Percentiles rank a stretch among this genome's conserved stretches.
Conservation (phyloP, 768 basidiomycete species). For the Tricholoma terreum region DNA sequence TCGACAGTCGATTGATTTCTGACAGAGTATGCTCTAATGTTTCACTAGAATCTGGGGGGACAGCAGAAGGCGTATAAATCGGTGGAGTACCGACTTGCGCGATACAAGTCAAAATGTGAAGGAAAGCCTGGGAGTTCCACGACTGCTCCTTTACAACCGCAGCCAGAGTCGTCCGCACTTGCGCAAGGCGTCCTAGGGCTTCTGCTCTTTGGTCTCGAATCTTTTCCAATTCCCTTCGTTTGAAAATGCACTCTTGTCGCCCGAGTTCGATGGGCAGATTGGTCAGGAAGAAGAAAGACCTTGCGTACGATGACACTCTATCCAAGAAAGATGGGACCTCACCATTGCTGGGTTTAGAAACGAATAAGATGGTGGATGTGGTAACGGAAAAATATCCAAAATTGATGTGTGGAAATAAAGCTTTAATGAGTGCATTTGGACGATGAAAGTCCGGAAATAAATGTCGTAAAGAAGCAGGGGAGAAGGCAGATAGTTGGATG, state of each 20-base stretch:
- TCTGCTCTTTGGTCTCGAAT: conserved; percentile 69
- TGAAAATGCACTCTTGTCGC: conserved; percentile 63
- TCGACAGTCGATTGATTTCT: conserved; percentile 21
- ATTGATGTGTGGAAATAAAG: conserved; percentile 61
- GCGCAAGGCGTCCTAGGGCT: conserved; percentile 59
- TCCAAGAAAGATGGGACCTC: conserved; percentile 6
- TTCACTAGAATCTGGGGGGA: conserved; percentile 3
- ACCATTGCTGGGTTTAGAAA: not conserved
- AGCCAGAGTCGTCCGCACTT: conserved; percentile 47
- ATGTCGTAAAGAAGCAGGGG: conserved; percentile 39
- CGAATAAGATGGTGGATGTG: conserved; percentile 16
- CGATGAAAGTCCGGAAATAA: conserved; percentile 49
- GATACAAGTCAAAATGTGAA: conserved; percentile 16
- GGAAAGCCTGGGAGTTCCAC: conserved; percentile 16
- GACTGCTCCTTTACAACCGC: conserved; percentile 24
- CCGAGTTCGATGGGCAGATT: conserved; percentile 60
- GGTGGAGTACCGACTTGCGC: conserved; percentile 15
- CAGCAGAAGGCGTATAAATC: conserved; percentile 9
- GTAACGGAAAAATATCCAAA: conserved; percentile 16
- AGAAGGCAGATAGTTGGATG: conserved; percentile 43
- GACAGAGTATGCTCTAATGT: not conserved
- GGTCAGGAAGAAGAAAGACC: conserved; percentile 23
- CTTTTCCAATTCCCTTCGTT: conserved; percentile 55
- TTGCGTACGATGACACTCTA: conserved; percentile 13
- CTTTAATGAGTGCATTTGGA: conserved; percentile 48